These are phyloP conservation scores for Fusarium nygamai DNA, from an alignment of 2,329 filamentous ascomycete genomes.

Conservation along the genomic window DNA sequence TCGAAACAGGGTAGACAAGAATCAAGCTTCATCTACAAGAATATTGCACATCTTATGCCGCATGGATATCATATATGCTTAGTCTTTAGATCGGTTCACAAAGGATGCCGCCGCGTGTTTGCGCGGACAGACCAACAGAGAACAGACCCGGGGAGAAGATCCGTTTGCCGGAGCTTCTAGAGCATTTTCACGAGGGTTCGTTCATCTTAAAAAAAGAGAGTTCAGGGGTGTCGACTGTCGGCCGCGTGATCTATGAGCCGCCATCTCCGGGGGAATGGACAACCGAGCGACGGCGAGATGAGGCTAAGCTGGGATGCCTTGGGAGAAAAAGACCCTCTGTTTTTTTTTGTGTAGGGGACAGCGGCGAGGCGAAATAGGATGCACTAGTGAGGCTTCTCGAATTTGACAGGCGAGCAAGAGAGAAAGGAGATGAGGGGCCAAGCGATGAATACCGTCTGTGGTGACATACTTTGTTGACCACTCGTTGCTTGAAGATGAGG, in stretches of 20 bases:
- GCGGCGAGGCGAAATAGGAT: constrained; percentile 20
- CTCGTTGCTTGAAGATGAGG: background rate
- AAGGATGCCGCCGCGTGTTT: background rate
- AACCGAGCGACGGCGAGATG: constrained; percentile 34
- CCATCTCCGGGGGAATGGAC: constrained; percentile 38
- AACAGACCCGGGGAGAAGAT: constrained; percentile 23
- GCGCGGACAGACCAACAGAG: background rate
- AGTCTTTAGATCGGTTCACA: constrained; percentile 6
- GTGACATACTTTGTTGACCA: constrained; percentile 10
- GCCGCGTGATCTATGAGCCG: constrained; percentile 43
- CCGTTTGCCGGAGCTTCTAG: constrained; percentile 34
- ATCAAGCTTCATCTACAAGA: background rate
- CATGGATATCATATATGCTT: constrained; percentile 6
- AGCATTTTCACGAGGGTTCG: constrained; percentile 34
- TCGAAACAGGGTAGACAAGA: background rate
- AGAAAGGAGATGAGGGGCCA: constrained; percentile 18
- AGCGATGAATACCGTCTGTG: background rate
- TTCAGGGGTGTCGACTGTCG: constrained; percentile 29
- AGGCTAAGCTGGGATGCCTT: constrained; percentile 34
- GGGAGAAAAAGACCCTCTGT: background rate
- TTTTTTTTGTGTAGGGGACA: constrained; percentile 2
- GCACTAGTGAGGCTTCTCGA: constrained; percentile 26
- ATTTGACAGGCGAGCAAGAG: constrained; percentile 15
- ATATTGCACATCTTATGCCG: constrained; percentile 14
- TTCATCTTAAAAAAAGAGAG: constrained; percentile 28